Base-by-base conservation (phyloP, 805 yeast species). In the Millerago galiae region DNA sequence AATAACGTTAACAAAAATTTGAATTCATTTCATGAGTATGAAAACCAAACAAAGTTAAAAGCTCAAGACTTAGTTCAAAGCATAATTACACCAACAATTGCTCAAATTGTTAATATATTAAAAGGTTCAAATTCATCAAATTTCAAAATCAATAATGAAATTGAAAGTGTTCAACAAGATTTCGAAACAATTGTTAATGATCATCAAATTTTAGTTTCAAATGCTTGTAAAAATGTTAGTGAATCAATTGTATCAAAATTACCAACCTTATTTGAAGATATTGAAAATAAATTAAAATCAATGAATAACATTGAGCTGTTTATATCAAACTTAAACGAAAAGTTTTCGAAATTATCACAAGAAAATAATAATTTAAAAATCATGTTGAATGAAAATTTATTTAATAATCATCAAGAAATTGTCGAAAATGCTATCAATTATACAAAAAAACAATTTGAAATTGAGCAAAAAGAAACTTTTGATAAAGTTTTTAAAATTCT, bases 1-100 rank as follows among this genome's bases (percentile, higher is more conserved):
- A 55, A 55, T 18, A 44, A 53, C 4, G 55, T 62, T 35, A 60
- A 59, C 37, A 42, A 45, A 5, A 65, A 65, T 30, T 37, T 65
- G 12, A 27, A 42, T 5, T 44, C 43, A 8, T 45, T 63, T 36
- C 47, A 55, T 31, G 42, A 49, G 5, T 53, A 50, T 43, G 60
- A 60, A 34, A 28, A 28, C 3, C 44, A 47, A 3, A 46, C 59
- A 1, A 59, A 54, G 30, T 24, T 39, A 5, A 36, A 45, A 3
- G 41, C 59, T 4, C 15, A 40, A 5, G n/a, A 27, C 2, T 33
- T 58, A 2, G 43, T 53, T 17, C 41, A 52, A 7, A 29, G 35
- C 1, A 34, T 43, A 1, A 37, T 55, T 5, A 24, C 38, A 2
- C 28, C 40, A 2, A 21, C 47, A 2, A 38, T 46, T 1, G 21